Evolutionary conservation across 371 early-diverging fungal genomes (phyloP).

Genomic region (Haplosporangium sp.): DNA sequence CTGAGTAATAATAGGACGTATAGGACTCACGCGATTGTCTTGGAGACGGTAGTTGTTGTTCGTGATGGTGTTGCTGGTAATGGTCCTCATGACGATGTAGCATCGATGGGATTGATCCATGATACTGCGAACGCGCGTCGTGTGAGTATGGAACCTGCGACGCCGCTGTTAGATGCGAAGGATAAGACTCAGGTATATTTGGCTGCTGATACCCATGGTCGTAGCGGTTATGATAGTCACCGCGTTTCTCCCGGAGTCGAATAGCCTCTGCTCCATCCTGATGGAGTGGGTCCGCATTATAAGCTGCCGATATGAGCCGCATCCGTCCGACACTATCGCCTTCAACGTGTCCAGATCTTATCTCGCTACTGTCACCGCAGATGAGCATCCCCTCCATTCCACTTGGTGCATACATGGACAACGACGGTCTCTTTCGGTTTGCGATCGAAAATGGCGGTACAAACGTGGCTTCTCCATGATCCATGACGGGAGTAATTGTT

Average conservation of each 20-base stretch:
- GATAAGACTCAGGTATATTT: background rate
- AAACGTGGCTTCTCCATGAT: too few relatives aligned
- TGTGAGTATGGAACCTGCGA: too few relatives aligned
- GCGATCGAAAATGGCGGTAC: background rate
- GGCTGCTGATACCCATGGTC: background rate
- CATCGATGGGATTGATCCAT: too few relatives aligned
- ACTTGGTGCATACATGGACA: slow-evolving; percentile 26
- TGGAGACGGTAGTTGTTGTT: too few relatives aligned
- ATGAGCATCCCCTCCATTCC: slow-evolving; percentile 2
- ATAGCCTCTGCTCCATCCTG: slow-evolving; percentile 13
- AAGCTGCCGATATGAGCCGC: background rate
- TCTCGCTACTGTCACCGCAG: background rate
- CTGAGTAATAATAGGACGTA: too few relatives aligned
- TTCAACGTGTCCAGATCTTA: background rate
- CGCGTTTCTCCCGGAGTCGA: background rate
- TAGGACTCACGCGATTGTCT: too few relatives aligned
- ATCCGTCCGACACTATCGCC: background rate
- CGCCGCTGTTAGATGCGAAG: background rate
- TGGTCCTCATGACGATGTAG: too few relatives aligned
- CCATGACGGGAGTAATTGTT: background rate
- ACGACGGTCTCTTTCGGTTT: slow-evolving; percentile 31
- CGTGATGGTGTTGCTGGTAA: too few relatives aligned
- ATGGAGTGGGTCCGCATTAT: slow-evolving; percentile 13
- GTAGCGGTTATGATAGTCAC: background rate
- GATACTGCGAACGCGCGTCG: too few relatives aligned